A percentile compares a stretch with the other conserved stretches of the same genome.
phyloP scores from a whole-genome alignment of 768 basidiomycete species.

The Suillus variegatus region DNA sequence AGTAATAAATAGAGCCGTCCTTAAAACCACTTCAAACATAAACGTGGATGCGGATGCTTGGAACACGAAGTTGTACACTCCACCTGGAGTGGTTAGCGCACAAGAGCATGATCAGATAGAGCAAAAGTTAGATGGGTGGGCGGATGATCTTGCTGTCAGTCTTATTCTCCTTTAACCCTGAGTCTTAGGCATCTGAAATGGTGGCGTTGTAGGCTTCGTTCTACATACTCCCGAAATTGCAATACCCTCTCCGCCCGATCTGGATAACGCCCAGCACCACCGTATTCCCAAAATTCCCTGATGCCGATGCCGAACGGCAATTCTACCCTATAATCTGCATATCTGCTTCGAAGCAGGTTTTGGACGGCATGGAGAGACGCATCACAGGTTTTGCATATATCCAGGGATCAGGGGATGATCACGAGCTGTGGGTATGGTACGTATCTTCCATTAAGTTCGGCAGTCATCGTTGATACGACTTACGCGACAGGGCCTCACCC shows the following conservation, averaged over 20 bases:
- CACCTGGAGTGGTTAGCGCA: conserved; percentile 62
- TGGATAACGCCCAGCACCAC: conserved; percentile 83
- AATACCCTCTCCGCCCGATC: conserved; percentile 74
- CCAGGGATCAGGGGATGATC: conserved; percentile 94
- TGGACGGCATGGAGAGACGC: conserved; percentile 61
- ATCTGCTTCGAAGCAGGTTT: conserved; percentile 77
- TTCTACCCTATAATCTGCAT: conserved; percentile 81
- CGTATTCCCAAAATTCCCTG: conserved; percentile 42
- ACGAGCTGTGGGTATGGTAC: conserved; percentile 85
- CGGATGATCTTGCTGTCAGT: conserved; percentile 62
- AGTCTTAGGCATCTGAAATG: neutral
- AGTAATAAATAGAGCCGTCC: conserved; percentile 72
- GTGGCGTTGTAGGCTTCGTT: conserved; percentile 61
- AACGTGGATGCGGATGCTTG: conserved; percentile 34
- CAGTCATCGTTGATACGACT: neutral
- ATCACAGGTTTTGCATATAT: conserved; percentile 79
- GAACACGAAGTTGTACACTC: conserved; percentile 67
- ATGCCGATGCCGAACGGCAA: conserved; percentile 9
- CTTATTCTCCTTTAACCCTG: neutral
- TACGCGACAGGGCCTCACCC: conserved; percentile 66
- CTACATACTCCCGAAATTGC: conserved; percentile 62
- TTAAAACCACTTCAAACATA: conserved; percentile 12
- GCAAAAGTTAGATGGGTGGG: conserved; percentile 64
- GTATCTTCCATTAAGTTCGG: conserved; percentile 10
- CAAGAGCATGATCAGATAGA: conserved; percentile 86